Evolutionary conservation across 1,139 yeast genomes (phyloP), one percentile per base, ranked within the genome.

Genomic region (Pichia sp.): DNA sequence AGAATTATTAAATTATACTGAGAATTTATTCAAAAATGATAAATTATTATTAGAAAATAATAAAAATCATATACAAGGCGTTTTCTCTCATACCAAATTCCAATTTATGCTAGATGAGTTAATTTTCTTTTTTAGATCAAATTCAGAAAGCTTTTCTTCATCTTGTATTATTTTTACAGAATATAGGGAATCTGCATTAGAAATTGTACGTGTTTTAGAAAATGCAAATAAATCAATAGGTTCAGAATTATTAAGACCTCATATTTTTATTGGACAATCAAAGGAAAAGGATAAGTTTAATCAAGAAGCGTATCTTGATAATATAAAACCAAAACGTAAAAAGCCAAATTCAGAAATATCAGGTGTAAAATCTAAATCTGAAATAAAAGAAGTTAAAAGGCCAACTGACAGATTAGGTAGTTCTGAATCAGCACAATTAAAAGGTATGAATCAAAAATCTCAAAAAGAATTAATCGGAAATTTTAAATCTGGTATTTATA

Each of bases 261-360:
- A 87, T 60, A 78, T 92, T 27, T 94, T 94, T 60, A 86, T 94
- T 51, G 99, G 99, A 0, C 99, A 94, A 52, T 66, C 80, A 0
- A 67, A 63, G 43, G 79, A 72, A 31, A 79, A 76, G 57, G 86
- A 79, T 41, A 80, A 75, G 35, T 79, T 80, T 55, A 83, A 80
- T 58, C 82, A 78, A 46, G 73, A 63, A 1, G 67, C 66, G 23
- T 77, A 65, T 51, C 54, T 63, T n/a, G 58, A 64, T 36, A 72
- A 70, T 49, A 60, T 67, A 41, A 61, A 61, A 39, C 65, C 70
- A 30, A 71, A 69, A 50, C 67, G 66, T 46, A 65, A 62, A 35
- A 67, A 63, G 39, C 9, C 35, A 6, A 32, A 32, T 4, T 12
- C 27, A 44, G 53, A 57, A 40, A 67, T 62, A 37, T 10, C 29